phyloP scores from a whole-genome alignment of 306 rosid species.

The Castanopsis chinensis region DNA sequence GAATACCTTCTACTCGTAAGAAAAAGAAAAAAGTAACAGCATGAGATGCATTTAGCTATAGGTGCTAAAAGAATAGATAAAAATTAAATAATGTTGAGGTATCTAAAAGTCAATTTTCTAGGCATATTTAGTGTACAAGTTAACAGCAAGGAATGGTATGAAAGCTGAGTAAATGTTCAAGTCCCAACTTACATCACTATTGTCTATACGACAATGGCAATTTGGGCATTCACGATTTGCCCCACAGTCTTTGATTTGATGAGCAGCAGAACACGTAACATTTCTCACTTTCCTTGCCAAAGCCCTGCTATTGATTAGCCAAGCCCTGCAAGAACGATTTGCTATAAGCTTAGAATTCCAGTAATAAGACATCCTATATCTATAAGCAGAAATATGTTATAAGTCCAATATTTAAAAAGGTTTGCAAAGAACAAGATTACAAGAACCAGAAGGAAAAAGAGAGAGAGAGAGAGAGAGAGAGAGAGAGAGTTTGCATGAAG shows the following conservation, averaged over 20 bases:
- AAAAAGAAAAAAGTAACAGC: neutral
- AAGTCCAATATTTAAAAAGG: neutral
- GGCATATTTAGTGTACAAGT: neutral
- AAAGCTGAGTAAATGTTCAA: constrained; percentile 12
- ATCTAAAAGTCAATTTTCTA: neutral
- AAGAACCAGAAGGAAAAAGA: neutral
- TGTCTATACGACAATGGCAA: constrained; percentile 56
- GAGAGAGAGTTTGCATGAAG: neutral
- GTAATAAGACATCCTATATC: neutral
- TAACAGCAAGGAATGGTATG: neutral
- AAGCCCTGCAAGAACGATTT: constrained; percentile 53
- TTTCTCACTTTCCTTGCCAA: constrained; percentile 82
- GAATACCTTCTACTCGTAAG: neutral
- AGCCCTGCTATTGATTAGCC: constrained; percentile 70
- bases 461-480: too few relatives aligned
- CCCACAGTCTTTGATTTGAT: constrained; percentile 67
- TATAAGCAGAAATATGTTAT: neutral
- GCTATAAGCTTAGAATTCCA: constrained; percentile 12
- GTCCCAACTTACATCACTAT: constrained; percentile 70
- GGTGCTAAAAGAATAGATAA: neutral
- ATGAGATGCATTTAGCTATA: neutral
- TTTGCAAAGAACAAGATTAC: neutral
- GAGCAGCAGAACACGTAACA: constrained; percentile 38
- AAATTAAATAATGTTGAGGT: neutral
- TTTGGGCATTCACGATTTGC: constrained; percentile 84